These are phyloP conservation scores for Hondaea fermentalgiana DNA, from an alignment of 108 stramenopile genomes.

Conservation along the genomic window DNA sequence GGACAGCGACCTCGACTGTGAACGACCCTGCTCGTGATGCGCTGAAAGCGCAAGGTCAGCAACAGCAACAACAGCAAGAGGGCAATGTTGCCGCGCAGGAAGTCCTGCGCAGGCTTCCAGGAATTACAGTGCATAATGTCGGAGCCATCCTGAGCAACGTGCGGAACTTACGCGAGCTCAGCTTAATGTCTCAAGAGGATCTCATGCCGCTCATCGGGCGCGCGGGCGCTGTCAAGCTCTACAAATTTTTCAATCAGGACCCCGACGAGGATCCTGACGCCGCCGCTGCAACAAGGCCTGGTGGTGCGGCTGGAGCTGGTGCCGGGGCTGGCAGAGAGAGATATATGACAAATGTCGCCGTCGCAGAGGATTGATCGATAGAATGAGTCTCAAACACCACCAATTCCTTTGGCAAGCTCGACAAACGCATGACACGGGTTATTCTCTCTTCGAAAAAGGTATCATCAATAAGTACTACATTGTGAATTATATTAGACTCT, in stretches of 20 bases:
- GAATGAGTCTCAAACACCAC: background rate
- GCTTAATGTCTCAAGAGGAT: background rate
- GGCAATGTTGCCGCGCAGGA: constrained; percentile 11
- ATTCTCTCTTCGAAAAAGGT: too few species aligned
- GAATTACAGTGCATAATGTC: background rate
- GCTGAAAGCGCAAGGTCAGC: background rate
- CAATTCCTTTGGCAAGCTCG: background rate
- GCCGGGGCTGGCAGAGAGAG: background rate
- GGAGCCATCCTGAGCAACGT: constrained; percentile 7
- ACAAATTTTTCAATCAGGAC: constrained; percentile 5
- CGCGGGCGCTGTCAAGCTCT: background rate
- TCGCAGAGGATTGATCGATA: background rate
- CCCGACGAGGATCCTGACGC: background rate
- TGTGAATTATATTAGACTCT: background rate
- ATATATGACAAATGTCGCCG: background rate
- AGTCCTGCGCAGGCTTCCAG: constrained; percentile 13
- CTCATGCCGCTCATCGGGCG: background rate
- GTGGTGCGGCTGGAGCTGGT: too few species aligned
- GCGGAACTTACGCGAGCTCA: background rate
- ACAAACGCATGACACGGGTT: background rate
- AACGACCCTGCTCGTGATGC: background rate
- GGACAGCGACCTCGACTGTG: background rate
- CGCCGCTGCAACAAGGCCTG: too few species aligned
- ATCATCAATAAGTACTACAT: background rate
- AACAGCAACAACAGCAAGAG: background rate